A percentile compares a stretch with the other conserved stretches of the same genome.
Evolutionary conservation across 192 early-diverging fungal species (phyloP).

Genomic region (Linnemannia schmuckeri): DNA sequence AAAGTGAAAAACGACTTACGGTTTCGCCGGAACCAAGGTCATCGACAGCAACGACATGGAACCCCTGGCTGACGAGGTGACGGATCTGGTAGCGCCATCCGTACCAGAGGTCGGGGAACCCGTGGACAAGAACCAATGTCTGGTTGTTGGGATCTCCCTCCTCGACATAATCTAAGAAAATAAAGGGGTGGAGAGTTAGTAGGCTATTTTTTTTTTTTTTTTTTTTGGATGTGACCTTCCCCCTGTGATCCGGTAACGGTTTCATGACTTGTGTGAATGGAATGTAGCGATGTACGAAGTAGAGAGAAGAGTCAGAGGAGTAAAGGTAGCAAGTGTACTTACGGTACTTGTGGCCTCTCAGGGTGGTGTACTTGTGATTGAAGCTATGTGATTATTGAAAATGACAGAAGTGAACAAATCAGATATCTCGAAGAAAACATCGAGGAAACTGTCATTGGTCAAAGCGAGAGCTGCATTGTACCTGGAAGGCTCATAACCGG

Average conservation of each 20-base stretch:
- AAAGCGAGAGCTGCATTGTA: background rate
- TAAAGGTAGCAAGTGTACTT: background rate
- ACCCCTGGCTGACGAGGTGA: conserved; percentile 62
- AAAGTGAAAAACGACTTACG: conserved; percentile 7
- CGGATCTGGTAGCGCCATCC: conserved; percentile 60
- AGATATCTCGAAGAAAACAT: background rate
- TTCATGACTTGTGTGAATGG: background rate
- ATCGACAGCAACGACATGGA: conserved; percentile 67
- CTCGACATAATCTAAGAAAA: conserved; percentile 31
- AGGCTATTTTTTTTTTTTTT: background rate
- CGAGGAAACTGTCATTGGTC: no score
- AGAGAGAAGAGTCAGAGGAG: no score
- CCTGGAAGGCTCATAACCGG: conserved; percentile 12
- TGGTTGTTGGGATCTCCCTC: conserved; percentile 18
- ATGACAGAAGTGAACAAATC: background rate
- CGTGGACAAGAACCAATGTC: conserved; percentile 32
- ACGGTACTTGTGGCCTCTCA: conserved; percentile 25
- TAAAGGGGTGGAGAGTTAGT: background rate
- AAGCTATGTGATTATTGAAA: conserved; percentile 13
- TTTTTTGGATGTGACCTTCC: background rate
- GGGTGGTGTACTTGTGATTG: conserved; percentile 22
- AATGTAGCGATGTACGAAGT: no score
- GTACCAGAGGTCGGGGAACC: conserved; percentile 55
- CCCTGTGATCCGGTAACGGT: no score
- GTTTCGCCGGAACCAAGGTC: conserved; percentile 65